Evolutionary conservation across 2,329 filamentous ascomycete genomes (phyloP), one percentile per base, ranked within the genome.

Genomic region (Basipetospora chlamydospora): DNA sequence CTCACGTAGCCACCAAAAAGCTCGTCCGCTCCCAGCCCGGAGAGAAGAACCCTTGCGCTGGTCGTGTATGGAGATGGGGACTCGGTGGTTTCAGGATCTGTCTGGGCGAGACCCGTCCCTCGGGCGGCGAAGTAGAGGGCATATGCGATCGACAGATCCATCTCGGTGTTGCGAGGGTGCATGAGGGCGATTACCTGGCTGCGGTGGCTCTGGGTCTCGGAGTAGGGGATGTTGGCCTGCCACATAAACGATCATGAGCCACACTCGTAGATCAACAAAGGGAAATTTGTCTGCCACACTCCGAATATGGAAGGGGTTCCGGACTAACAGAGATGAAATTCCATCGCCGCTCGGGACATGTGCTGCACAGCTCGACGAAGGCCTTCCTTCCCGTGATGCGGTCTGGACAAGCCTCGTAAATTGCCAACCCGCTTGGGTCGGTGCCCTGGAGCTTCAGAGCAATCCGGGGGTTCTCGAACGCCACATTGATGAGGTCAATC

Each of bases 51-150:
- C 22, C 85, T 76, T 1, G 87, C 83, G 1, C 76, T 63, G 0
- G 83, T 86, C 8, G 60, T 66, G 49, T 86, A 87, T 0, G 53
- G 22, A 18, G 23, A 20, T 20, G 8, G 15, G 45, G 5, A 46
- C 30, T 1, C 47, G 38, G 3, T 53, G 46, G 18, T 33, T 36
- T 48, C 43, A 2, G 41, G 40, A 23, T 46, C 40, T 10, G 44
- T 50, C 38, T 59, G 59, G 26, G 65, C 60, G 13, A 54, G 44
- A 0, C 79, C 84, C 35, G 60, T 54, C 1, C 86, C 88, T 26
- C 85, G 72, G 1, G 88, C 78, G 5, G 90, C 86, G 60, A 98
- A 98, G 55, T 95, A 96, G n/a, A 98, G 65, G 0, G 90, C 90
- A 47, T 73, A 80, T 0, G 83, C 81, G 47, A 98, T 98, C 3